phyloP scores from a whole-genome alignment of 192 early-diverging fungal genomes.

The Dissophora globulifera region DNA sequence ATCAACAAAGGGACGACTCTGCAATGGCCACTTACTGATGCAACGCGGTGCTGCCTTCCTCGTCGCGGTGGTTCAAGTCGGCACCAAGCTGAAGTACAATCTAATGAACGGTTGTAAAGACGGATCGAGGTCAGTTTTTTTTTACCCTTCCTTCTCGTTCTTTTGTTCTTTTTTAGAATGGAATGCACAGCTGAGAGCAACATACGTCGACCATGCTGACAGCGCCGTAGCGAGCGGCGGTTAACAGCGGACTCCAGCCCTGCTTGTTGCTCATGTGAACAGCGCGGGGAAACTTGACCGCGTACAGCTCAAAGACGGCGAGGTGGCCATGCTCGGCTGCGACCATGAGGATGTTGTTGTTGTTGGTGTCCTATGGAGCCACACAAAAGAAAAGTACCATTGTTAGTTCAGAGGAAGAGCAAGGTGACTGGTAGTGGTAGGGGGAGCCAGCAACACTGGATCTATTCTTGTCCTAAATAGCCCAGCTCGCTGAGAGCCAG shows the following conservation, averaged over 20 bases:
- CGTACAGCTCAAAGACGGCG: conserved; percentile 49
- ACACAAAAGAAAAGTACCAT: no score
- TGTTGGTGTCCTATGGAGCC: conserved; percentile 27
- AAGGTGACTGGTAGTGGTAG: no score
- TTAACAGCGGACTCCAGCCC: conserved; percentile 37
- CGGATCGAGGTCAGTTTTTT: not conserved
- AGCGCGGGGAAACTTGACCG: conserved; percentile 32
- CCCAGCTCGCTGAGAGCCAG: no score
- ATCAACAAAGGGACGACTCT: not conserved
- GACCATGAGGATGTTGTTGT: conserved; percentile 46
- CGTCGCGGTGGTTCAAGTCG: conserved; percentile 45
- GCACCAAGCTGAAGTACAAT: conserved; percentile 41
- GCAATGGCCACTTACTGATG: conserved; percentile 37
- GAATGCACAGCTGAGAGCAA: not conserved
- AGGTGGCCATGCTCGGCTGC: conserved; percentile 43
- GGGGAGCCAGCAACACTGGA: no score
- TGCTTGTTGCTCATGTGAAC: conserved; percentile 46
- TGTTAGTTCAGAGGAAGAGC: no score
- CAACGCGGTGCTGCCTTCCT: conserved; percentile 41
- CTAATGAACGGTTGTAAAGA: conserved; percentile 8
- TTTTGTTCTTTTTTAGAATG: no score
- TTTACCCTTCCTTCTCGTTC: no score
- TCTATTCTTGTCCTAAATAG: no score
- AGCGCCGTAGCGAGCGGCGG: conserved; percentile 42
- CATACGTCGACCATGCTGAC: conserved; percentile 42